Conservation (phyloP, 2,329 filamentous ascomycete species). For the Cryphonectria japonica region DNA sequence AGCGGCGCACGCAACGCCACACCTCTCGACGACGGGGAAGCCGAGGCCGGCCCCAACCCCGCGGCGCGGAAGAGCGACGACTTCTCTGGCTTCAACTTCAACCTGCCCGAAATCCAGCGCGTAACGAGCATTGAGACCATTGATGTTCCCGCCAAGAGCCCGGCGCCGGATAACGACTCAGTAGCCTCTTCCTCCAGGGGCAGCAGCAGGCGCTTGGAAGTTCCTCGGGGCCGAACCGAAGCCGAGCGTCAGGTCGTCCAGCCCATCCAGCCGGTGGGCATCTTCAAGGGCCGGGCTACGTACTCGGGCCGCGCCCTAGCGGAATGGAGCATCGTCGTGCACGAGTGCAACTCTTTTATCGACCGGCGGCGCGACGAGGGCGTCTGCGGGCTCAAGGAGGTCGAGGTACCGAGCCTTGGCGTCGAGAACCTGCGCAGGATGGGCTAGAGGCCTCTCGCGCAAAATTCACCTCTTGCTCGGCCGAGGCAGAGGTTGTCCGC, state of each 20-base stretch:
- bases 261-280: constrained; percentile 51
- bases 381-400: constrained; percentile 64
- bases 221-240: constrained; percentile 32
- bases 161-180: constrained; percentile 16
- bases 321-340: constrained; percentile 76
- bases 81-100: constrained; percentile 25
- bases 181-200: background rate
- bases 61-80: constrained; percentile 24
- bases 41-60: constrained; percentile 29
- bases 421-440: constrained; percentile 62
- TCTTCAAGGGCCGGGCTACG: constrained; percentile 52
- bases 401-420: constrained; percentile 70
- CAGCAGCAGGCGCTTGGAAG: constrained; percentile 10
- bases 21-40: constrained; percentile 29
- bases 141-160: constrained; percentile 27
- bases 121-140: constrained; percentile 28
- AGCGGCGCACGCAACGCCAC: constrained; percentile 57
- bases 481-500: background rate
- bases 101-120: constrained; percentile 32
- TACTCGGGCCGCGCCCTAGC: constrained; percentile 76
- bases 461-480: background rate
- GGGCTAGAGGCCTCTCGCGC: constrained; percentile 24
- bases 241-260: constrained; percentile 39
- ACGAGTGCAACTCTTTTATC: constrained; percentile 81
- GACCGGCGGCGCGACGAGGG: constrained; percentile 77